Evolutionary conservation across 2,329 filamentous ascomycete genomes (phyloP).

Genomic region (Colletotrichum costaricense): DNA sequence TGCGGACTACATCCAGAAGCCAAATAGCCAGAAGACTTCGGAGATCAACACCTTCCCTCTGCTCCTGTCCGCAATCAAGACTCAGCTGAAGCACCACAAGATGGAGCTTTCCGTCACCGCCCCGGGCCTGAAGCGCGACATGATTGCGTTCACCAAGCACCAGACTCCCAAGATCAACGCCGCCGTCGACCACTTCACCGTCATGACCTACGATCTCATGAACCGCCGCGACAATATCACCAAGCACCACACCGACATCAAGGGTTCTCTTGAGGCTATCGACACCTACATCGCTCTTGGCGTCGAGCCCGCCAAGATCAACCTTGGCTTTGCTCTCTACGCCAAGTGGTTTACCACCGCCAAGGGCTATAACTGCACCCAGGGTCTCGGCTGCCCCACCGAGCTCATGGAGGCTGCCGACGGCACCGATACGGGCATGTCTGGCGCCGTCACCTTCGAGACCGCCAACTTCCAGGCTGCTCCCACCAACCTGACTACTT

Average conservation of each 20-base stretch:
- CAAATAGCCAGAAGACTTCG: conserved; percentile 67
- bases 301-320: conserved; percentile 65
- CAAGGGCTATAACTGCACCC: conserved; percentile 55
- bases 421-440: conserved; percentile 67
- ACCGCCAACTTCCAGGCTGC: conserved; percentile 40
- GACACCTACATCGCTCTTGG: conserved; percentile 70
- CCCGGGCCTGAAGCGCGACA: conserved; percentile 70
- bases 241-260: conserved; percentile 71
- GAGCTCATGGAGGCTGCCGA: conserved; percentile 68
- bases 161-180: conserved; percentile 69
- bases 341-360: conserved; percentile 74
- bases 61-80: conserved; percentile 68
- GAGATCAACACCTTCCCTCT: conserved; percentile 73
- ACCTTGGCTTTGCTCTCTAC: conserved; percentile 77
- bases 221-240: conserved; percentile 77
- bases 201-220: conserved; percentile 81
- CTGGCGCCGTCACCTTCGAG: conserved; percentile 55
- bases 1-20: conserved; percentile 72
- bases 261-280: conserved; percentile 64
- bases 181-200: conserved; percentile 74
- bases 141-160: conserved; percentile 72
- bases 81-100: conserved; percentile 65
- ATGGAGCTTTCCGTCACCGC: conserved; percentile 73
- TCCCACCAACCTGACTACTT: conserved; percentile 28
- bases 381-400: conserved; percentile 69